Evolutionary conservation across 139 green algal genomes (phyloP), one percentile per base, ranked within the genome.

Genomic region (Chlorella sp.): DNA sequence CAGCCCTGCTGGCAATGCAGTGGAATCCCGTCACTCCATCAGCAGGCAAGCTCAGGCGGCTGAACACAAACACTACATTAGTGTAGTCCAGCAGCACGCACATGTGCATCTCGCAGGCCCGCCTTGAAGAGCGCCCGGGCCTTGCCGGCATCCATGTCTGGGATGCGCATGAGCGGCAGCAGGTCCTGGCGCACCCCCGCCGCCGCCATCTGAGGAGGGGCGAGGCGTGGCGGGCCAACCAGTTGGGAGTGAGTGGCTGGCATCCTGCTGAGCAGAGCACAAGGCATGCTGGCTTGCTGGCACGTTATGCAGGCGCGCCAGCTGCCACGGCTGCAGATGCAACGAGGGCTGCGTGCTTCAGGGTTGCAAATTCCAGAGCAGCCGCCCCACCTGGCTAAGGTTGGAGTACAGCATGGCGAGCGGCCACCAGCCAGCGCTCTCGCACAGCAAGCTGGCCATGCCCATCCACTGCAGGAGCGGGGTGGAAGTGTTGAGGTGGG

Each of bases 111-210:
- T 8, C 38, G 73, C 68, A 94, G 85, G 48, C 92, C 92, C 0
- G 76, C 84, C 24, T 76, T 89, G 77, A 88, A 84, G 70, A 94
- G 86, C 11, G 86, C 91, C 2, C 86, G 74, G 0, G 92, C 92
- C 13, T 82, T 79, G 16, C 67, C 85, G 2, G 85, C 90, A 9
- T 86, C 90, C 90, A 94, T 93, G 46, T 60, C 56, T 1, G 84
- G 86, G 38, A 94, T 85, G 69, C 84, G 62, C 92, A 95, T 94
- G 26, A 96, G 90, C 8, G 73, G 46, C 28, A 94, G 72, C 58
- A 96, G 90, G 83, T 96, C 93, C 44, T 91, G 90, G 3, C 87
- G 84, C n/a, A 85, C 85, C 0, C 93, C 92, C 0, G 88, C 90
- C 3, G 85, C 83, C 16, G 92, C 92, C 81, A 92, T 89, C 73